Conservation (phyloP, 225 moss, liverwort and hornwort species). For the Lunularia cruciata region DNA sequence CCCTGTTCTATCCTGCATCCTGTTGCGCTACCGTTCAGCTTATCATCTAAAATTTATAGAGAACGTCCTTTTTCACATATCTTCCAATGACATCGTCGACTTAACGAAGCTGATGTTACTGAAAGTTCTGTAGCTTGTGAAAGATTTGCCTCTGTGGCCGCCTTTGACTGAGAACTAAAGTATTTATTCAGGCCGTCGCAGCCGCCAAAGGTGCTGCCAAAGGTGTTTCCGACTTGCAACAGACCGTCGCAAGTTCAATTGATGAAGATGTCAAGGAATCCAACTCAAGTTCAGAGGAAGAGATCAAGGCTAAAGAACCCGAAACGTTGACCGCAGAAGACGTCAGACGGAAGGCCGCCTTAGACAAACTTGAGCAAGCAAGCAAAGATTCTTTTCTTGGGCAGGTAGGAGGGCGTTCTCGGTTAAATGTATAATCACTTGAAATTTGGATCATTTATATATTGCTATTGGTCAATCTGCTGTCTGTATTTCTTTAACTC, state of each 20-base stretch:
- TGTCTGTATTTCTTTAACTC: not conserved
- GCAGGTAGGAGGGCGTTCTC: conserved; percentile 67
- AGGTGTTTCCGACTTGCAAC: conserved; percentile 83
- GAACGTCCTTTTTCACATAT: no score
- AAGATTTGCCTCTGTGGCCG: not conserved
- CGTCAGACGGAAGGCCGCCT: conserved; percentile 61
- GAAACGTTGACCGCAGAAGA: conserved; percentile 59
- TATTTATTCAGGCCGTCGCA: conserved; percentile 63
- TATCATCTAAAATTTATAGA: no score
- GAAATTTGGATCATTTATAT: no score
- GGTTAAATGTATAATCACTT: no score
- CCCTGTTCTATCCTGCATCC: no score
- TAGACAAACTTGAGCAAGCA: conserved; percentile 80
- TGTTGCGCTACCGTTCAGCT: no score
- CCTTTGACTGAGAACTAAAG: not conserved
- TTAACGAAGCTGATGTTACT: no score
- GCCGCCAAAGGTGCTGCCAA: conserved; percentile 76
- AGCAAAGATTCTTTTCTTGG: conserved; percentile 88
- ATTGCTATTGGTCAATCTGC: not conserved
- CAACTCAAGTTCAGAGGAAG: conserved; percentile 29
- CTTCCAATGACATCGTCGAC: no score
- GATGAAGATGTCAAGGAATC: conserved; percentile 34
- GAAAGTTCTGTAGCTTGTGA: no score
- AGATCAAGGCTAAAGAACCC: conserved; percentile 52
- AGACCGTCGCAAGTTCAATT: conserved; percentile 57